These are phyloP conservation scores for Phytophthora idaei DNA, from an alignment of 352 stramenopile genomes.

Conservation along the genomic window DNA sequence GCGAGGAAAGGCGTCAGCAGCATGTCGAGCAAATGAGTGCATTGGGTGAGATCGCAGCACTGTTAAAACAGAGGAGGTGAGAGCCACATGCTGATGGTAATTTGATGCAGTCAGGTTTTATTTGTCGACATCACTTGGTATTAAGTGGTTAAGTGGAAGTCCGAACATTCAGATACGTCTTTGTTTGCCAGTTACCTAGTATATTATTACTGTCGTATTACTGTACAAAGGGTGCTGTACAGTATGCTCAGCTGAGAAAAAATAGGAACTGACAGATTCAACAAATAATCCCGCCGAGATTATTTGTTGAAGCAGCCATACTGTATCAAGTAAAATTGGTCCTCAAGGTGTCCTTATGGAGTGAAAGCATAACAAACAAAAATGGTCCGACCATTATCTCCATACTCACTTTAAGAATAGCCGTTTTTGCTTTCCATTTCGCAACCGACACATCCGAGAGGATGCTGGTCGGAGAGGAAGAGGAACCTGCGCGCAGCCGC, in stretches of 20 bases:
- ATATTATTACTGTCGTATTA: too few relatives aligned
- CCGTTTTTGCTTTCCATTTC: slow-evolving; percentile 4
- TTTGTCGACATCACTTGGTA: background rate
- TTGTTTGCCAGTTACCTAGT: too few relatives aligned
- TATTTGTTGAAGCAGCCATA: too few relatives aligned
- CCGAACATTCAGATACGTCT: too few relatives aligned
- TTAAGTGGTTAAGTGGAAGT: too few relatives aligned
- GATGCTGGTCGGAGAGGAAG: slow-evolving; percentile 33
- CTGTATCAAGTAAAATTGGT: too few relatives aligned
- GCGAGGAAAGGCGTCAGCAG: slow-evolving; percentile 54
- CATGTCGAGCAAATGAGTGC: slow-evolving; percentile 63
- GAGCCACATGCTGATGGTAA: background rate
- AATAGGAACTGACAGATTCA: too few relatives aligned
- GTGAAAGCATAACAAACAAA: slow-evolving; percentile 9
- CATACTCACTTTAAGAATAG: slow-evolving; percentile 8
- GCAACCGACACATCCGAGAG: slow-evolving; percentile 5
- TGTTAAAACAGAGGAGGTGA: slow-evolving; percentile 38
- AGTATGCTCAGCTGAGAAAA: too few relatives aligned
- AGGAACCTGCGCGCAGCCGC: slow-evolving; percentile 35
- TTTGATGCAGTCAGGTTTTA: slow-evolving; percentile 15
- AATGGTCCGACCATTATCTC: slow-evolving; percentile 2
- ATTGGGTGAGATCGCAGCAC: slow-evolving; percentile 45
- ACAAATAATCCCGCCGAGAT: too few relatives aligned
- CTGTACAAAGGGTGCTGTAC: too few relatives aligned
- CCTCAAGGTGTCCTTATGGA: background rate